Conservation (phyloP, 108 stramenopile species). For the Mediolabrus comicus region DNA sequence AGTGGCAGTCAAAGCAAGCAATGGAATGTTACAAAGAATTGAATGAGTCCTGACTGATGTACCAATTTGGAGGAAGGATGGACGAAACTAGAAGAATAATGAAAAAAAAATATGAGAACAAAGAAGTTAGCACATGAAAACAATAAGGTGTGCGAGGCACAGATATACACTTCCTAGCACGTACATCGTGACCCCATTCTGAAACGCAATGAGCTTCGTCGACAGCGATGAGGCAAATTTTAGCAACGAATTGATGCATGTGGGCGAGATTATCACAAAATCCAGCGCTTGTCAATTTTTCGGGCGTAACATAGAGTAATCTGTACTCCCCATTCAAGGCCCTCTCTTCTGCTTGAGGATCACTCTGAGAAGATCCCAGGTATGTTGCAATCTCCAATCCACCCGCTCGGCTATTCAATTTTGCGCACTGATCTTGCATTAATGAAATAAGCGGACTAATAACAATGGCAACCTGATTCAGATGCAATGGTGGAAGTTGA, state of each 20-base stretch:
- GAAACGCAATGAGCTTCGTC: conserved; percentile 96
- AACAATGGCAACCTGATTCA: conserved; percentile 55
- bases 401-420: conserved; percentile 57
- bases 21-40: conserved; percentile 51
- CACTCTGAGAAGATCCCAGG: conserved; percentile 64
- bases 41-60: conserved; percentile 49
- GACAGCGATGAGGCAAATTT: conserved; percentile 78
- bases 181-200: conserved; percentile 83
- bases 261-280: conserved; percentile 56
- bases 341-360: conserved; percentile 47
- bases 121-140: not conserved
- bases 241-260: conserved; percentile 25
- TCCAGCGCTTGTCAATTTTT: conserved; percentile 59
- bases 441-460: conserved; percentile 80
- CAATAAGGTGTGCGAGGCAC: too few species aligned
- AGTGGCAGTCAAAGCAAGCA: conserved; percentile 93
- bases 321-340: conserved; percentile 61
- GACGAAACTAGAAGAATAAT: conserved; percentile 70
- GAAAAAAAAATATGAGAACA: not conserved
- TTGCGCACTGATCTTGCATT: conserved; percentile 90
- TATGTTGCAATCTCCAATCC: conserved; percentile 46
- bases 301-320: conserved; percentile 93
- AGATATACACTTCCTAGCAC: too few species aligned
- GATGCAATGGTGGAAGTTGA: conserved; percentile 85
- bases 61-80: conserved; percentile 74